Evolutionary conservation across 768 basidiomycete genomes (phyloP), one percentile per base, ranked within the genome.

Genomic region (Plicaturopsis crispa): DNA sequence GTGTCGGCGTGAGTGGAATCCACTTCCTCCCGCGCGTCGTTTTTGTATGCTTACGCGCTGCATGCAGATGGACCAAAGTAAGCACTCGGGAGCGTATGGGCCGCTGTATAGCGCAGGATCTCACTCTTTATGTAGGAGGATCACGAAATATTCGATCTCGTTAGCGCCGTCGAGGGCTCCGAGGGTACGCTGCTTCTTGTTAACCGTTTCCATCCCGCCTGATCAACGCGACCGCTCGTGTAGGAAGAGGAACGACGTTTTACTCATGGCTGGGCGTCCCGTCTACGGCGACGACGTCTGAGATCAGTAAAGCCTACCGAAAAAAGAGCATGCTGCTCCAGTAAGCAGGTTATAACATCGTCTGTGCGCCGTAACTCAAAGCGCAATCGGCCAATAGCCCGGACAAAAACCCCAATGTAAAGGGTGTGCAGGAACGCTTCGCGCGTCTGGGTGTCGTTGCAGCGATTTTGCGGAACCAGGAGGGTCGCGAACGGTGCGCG

Each of bases 131-230:
- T 28, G 42, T 47, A 91, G 84, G 85, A 93, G 62, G 92, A 97
- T 64, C 75, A 96, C 67, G 92, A 97, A 60, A 93, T 97, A 24
- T 97, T 97, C 53, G 93, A 96, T 62, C 72, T 96, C 11, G 91
- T 94, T 42, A 73, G 75, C 45, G 85, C 73, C 14, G 56, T 97
- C 16, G 82, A 93, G 59, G 66, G 65, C 3, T 66, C 87, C 2
- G 93, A 96, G 67, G 91, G 91, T 69, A 36, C 36, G 64, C 54
- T 31, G 22, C 19, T 26, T 22, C 28, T 19, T 14, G 12, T 23
- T 22, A 21, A 24, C 14, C 26, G 26, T 28, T 28, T 28, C 26
- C n/a, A n/a, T n/a, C n/a, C n/a, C n/a, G n/a, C n/a, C n/a, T n/a
- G n/a, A n/a, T n/a, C n/a, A n/a, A n/a, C n/a, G n/a, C n/a, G n/a